Evolutionary conservation across 805 yeast genomes (phyloP), one percentile per base, ranked within the genome.

Genomic region (Schizosaccharomyces lindneri): DNA sequence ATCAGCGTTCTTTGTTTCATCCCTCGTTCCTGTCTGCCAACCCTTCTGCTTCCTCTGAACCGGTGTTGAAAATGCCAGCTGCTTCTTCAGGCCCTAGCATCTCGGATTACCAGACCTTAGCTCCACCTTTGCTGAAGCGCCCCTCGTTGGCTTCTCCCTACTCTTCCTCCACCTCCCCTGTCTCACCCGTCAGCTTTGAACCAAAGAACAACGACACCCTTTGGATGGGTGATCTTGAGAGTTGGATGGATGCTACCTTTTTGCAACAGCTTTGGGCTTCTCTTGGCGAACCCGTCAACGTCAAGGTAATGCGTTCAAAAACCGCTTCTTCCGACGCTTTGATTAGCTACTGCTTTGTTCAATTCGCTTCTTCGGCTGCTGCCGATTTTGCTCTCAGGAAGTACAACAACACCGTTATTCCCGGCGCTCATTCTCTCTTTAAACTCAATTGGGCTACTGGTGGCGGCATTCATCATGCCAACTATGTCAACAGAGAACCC

Each of bases 381-480:
- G 90, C 93, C 0, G 74, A 81, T 1, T 75, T 76, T 59, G 95
- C 94, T 1, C 62, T 67, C n/a, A 24, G 11, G 36, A 72, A 77
- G 62, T 76, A 79, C 62, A 84, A 85, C 70, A 95, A 95, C 1
- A 72, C 78, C 48, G 76, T 76, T 7, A 79, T 89, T 48, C 93
- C 95, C 17, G 76, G 81, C 21, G 73, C 80, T 41, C 75, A 78
- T 64, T 79, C 78, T 61, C 69, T 70, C 46, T 79, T 88, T 68
- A 84, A 82, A 70, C 73, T 88, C 63, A 88, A 87, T 70, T 84
- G 93, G 88, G 93, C 95, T 0, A 76, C 84, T 43, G 83, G 83
- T 24, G 74, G 78, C 31, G 71, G 72, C 39, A 64, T 68, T 39
- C 64, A 66, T n/a, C 69, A 68, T 61, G n/a, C 31, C 17, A 29